Evolutionary conservation across 257 asterid species (phyloP).

Genomic region (Solanum virginianum): DNA sequence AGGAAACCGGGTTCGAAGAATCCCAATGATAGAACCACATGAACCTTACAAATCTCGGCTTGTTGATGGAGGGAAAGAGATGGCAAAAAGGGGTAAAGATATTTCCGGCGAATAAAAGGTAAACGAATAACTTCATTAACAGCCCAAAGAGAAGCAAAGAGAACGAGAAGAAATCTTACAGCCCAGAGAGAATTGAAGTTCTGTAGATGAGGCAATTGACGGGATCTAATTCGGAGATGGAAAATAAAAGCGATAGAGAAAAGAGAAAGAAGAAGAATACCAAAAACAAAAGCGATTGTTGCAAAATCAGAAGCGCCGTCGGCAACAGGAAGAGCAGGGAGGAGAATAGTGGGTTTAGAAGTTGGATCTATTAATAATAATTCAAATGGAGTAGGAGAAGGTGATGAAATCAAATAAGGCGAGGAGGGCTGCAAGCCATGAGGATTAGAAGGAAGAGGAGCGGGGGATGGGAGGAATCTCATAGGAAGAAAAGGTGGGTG

Average conservation of each 20-base stretch:
- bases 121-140: conserved; percentile 39
- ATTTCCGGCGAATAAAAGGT: conserved; percentile 19
- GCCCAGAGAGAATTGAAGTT: conserved; percentile 60
- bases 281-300: conserved; percentile 17
- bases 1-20: conserved; percentile 61
- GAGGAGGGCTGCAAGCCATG: conserved; percentile 3
- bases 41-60: conserved; percentile 43
- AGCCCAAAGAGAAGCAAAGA: conserved; percentile 35
- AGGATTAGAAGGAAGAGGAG: background rate
- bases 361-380: background rate
- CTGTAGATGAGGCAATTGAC: conserved; percentile 26
- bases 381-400: background rate
- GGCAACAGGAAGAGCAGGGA: conserved; percentile 11
- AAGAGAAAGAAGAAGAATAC: conserved; percentile 35
- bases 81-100: conserved; percentile 23
- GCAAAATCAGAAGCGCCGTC: conserved; percentile 29
- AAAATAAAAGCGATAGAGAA: conserved; percentile 30
- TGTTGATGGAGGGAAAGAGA: conserved; percentile 23
- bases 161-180: conserved; percentile 48
- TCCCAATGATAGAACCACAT: conserved; percentile 59
- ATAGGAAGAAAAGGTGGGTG: conserved; percentile 12
- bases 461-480: conserved; percentile 19
- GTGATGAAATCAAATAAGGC: background rate
- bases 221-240: conserved; percentile 36
- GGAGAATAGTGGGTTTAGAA: background rate